phyloP scores from a whole-genome alignment of 768 basidiomycete genomes.

The Podaxis rugospora region DNA sequence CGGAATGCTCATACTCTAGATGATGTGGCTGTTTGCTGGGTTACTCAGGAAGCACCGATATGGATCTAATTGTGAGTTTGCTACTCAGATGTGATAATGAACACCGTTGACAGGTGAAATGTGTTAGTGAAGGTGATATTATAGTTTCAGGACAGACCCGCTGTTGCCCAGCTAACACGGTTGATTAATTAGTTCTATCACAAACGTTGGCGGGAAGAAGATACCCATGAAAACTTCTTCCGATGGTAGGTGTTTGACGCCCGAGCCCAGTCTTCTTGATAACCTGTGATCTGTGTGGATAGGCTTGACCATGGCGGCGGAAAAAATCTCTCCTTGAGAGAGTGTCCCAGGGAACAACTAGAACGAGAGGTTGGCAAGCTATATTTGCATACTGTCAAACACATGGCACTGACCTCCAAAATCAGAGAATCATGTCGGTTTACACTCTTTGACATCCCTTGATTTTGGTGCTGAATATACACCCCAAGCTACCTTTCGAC shows the following conservation, averaged over 20 bases:
- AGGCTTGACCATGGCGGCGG: constrained; percentile 65
- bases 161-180: background rate
- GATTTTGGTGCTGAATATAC: background rate
- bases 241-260: constrained; percentile 34
- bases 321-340: constrained; percentile 48
- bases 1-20: background rate
- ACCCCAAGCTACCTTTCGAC: constrained; percentile 46
- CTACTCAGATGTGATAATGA: background rate
- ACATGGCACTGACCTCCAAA: background rate
- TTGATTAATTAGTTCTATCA: constrained; percentile 47
- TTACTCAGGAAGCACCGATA: constrained; percentile 52
- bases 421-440: constrained; percentile 41
- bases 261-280: background rate
- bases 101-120: background rate
- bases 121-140: constrained; percentile 37
- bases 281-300: background rate
- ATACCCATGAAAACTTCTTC: constrained; percentile 67
- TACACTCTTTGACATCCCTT: background rate
- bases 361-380: constrained; percentile 47
- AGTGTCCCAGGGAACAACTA: constrained; percentile 54
- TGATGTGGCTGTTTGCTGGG: background rate
- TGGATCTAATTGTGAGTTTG: constrained; percentile 51
- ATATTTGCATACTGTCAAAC: background rate
- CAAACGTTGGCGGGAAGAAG: constrained; percentile 48
- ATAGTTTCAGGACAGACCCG: background rate